These are phyloP conservation scores for Mortierella sp. DNA, from an alignment of 371 early-diverging fungal species.

Conservation along the genomic window DNA sequence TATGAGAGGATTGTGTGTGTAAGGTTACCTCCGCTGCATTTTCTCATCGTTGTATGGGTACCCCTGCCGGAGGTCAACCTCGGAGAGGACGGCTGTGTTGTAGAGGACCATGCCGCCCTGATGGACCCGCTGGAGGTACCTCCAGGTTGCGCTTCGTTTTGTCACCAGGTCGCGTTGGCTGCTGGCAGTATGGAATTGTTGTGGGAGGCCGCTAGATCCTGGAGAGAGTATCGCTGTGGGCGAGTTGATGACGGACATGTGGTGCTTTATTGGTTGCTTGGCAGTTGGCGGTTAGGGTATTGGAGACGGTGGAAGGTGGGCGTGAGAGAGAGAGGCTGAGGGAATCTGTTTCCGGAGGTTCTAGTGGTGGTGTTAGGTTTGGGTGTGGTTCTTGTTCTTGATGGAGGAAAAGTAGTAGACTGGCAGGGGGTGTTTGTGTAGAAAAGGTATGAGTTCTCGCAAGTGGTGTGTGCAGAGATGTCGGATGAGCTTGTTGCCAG, in stretches of 20 bases:
- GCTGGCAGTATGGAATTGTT: background rate
- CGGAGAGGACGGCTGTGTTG: slow-evolving; percentile 46
- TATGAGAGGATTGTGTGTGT: too few relatives aligned
- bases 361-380: background rate
- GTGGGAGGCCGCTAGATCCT: background rate
- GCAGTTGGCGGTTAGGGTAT: background rate
- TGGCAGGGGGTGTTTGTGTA: background rate
- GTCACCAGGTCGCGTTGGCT: slow-evolving; percentile 15
- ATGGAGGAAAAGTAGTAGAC: background rate
- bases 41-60: slow-evolving; percentile 37
- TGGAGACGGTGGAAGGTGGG: background rate
- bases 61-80: slow-evolving; percentile 29
- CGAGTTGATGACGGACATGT: background rate
- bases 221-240: background rate
- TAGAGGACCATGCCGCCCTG: slow-evolving; percentile 52
- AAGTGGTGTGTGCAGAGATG: background rate
- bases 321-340: background rate
- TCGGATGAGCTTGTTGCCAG: background rate
- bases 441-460: background rate
- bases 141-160: slow-evolving; percentile 47
- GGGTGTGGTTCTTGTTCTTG: background rate
- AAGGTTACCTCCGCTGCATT: slow-evolving; percentile 41
- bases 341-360: background rate
- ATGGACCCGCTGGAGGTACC: slow-evolving; percentile 42
- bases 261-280: background rate